Conservation (phyloP, 164 flowering plant species). For the Chloranthus sessilifolius region DNA sequence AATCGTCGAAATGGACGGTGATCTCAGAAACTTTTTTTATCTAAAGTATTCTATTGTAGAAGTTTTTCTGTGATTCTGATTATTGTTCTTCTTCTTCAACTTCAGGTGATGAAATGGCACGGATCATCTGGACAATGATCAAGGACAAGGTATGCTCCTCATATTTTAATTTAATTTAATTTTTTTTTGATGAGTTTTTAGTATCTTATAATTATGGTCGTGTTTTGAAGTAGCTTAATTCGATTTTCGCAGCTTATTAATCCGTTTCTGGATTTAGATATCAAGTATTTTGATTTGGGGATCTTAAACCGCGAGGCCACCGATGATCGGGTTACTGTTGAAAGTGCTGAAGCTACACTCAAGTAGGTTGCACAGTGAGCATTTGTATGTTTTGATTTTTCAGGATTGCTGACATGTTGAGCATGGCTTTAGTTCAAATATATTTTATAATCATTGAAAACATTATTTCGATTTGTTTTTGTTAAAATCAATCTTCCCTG, state of each 20-base stretch:
- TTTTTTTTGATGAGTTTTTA: conserved; percentile 6
- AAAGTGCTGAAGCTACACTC: conserved; percentile 82
- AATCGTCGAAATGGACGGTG: conserved; percentile 94
- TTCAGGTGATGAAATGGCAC: conserved; percentile 95
- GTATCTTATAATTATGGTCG: neutral
- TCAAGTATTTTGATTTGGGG: conserved; percentile 80
- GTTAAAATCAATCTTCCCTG: too few species aligned
- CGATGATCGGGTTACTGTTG: conserved; percentile 69
- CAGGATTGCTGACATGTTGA: too few species aligned
- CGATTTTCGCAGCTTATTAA: conserved; percentile 55
- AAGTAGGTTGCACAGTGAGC: conserved; percentile 50
- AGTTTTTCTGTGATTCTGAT: neutral
- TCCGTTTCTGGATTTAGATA: conserved; percentile 75
- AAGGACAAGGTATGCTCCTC: conserved; percentile 64
- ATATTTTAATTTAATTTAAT: neutral
- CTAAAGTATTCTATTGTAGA: conserved; percentile 4
- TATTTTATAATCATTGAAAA: too few species aligned
- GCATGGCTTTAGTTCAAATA: too few species aligned
- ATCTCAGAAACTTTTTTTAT: neutral
- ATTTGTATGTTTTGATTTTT: neutral
- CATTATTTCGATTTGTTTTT: too few species aligned
- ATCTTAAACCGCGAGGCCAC: conserved; percentile 83
- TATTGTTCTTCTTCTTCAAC: neutral
- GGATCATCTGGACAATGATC: conserved; percentile 85
- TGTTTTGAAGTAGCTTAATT: neutral